Evolutionary conservation across 2,329 filamentous ascomycete genomes (phyloP).

Genomic region (Cladosporium phlei): DNA sequence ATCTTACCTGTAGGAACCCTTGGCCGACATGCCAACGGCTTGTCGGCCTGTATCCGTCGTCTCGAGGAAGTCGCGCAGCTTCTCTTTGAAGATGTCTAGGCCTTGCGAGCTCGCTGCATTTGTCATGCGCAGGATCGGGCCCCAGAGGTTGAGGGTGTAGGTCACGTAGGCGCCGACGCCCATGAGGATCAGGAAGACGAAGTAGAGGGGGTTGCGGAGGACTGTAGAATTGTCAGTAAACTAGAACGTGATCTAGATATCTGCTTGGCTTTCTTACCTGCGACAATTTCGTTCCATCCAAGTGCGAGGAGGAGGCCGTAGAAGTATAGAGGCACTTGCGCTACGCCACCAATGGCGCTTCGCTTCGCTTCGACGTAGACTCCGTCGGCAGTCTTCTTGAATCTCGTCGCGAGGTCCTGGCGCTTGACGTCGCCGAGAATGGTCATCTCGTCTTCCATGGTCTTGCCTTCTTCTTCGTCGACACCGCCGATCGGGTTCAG

Average conservation of each 20-base stretch:
- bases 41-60: conserved; percentile 79
- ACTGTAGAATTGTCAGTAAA: conserved; percentile 51
- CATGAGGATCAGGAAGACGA: conserved; percentile 76
- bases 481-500: conserved; percentile 83
- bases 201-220: conserved; percentile 87
- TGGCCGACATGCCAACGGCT: conserved; percentile 65
- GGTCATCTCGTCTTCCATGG: conserved; percentile 91
- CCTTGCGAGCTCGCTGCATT: conserved; percentile 85
- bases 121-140: conserved; percentile 91
- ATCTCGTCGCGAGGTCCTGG: conserved; percentile 85
- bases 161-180: conserved; percentile 78
- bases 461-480: conserved; percentile 84
- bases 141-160: conserved; percentile 90
- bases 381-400: conserved; percentile 97
- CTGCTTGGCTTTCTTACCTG: conserved; percentile 62
- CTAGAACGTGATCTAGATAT: background rate
- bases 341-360: conserved; percentile 89
- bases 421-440: conserved; percentile 86
- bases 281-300: conserved; percentile 98
- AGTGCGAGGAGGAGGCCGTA: conserved; percentile 82
- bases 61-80: conserved; percentile 83
- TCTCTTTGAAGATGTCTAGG: conserved; percentile 85
- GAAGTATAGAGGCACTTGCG: conserved; percentile 91
- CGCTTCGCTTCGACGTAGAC: conserved; percentile 98
- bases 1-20: conserved; percentile 43